Evolutionary conservation across 176 grass and related monocot species (phyloP), one percentile per base, ranked within the genome.

Genomic region (Poa annua): DNA sequence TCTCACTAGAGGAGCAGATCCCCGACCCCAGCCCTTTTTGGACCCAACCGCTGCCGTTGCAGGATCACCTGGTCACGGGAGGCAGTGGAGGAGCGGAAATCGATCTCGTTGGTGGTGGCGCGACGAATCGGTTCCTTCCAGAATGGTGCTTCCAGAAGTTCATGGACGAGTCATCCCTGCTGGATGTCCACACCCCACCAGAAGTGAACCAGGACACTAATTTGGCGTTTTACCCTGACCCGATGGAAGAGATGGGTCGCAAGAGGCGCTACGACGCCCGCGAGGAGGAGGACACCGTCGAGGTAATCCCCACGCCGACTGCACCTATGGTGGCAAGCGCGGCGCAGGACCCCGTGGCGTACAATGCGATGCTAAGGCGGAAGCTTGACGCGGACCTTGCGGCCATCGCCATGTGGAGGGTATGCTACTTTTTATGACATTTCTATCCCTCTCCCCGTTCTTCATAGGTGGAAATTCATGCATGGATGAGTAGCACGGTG

Each of bases 361-460:
- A 92, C 79, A 91, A 89, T 19, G 57, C 78, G 63, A 53, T 92
- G 49, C 81, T 94, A 17, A 94, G 87, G 84, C 69, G 72, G 64
- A 86, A 92, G 78, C 54, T 97, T 25, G 92, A 94, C 17, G 84
- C 74, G 70, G 91, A 94, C 48, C 89, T 93, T 32, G 87, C 86
- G 8, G 79, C 88, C 15, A 83, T 94, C 38, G 88, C 88, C 39
- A 87, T 97, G 90, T 92, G 88, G 79, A 85, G 88, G 92, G 94
- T 97, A 89, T 4, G 14, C 8, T 17, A 5, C n/a, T 14, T 5
- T 48, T 50, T 50, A 4, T 50, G 0, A 50, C 0, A 50, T 50
- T 3, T 50, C 48, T 50, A 3, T 16, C 10, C 25, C 13, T 64
- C 22, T 4, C 33, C 6, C 3, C 7, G 3, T 49, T 51, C 44